These are phyloP conservation scores for Polygonum aviculare DNA, from an alignment of 148 eudicot species.

Conservation along the genomic window DNA sequence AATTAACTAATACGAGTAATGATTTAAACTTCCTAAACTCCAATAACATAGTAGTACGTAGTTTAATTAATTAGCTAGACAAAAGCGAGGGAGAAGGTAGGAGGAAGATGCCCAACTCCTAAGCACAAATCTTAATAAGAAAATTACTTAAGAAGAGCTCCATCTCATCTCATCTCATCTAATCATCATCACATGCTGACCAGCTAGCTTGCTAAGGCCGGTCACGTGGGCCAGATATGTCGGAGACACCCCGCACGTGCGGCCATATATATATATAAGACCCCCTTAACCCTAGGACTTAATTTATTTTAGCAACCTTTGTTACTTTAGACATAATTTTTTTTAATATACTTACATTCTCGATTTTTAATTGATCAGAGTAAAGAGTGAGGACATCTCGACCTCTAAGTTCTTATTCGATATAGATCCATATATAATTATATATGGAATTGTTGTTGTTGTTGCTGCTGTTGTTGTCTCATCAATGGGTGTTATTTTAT, in stretches of 20 bases:
- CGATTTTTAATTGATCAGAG: too few species aligned
- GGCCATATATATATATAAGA: neutral
- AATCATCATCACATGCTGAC: neutral
- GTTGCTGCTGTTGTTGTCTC: too few species aligned
- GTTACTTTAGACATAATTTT: too few species aligned
- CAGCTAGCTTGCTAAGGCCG: constrained; percentile 1
- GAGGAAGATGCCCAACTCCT: neutral
- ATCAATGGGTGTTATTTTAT: too few species aligned
- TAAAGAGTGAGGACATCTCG: too few species aligned
- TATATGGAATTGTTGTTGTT: too few species aligned
- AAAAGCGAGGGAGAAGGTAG: neutral
- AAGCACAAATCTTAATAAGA: neutral
- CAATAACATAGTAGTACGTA: neutral
- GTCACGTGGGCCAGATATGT: constrained; percentile 14
- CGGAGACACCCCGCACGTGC: constrained; percentile 8
- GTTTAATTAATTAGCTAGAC: neutral
- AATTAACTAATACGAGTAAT: neutral
- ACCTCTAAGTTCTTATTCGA: too few species aligned
- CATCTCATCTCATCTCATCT: too few species aligned
- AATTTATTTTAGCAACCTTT: too few species aligned
- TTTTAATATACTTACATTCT: too few species aligned
- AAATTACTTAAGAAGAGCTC: neutral
- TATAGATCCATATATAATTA: too few species aligned
- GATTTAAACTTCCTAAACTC: neutral
- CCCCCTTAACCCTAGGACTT: neutral